Base-by-base conservation (phyloP, 345 rosid genomes). In the Lepidium aucheri region DNA sequence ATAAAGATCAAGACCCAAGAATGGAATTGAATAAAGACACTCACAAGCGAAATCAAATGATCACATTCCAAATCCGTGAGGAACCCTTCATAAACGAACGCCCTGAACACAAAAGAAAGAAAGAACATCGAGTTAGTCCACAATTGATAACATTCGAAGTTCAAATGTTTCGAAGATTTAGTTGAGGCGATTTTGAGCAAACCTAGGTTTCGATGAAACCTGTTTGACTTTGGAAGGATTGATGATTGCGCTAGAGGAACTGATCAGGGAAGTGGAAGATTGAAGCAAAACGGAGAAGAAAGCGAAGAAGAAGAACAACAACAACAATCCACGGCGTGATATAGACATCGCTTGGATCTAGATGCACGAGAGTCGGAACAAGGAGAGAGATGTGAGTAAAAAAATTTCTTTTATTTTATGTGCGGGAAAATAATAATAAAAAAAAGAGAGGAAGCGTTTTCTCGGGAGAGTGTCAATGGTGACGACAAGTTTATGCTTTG, bases 31-130 rank as follows among this genome's bases (percentile, higher is more conserved):
- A 10, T 62, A 50, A 4, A 76, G 54, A 50, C 2, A 81, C 88
- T 79, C 57, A 93, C 97, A 39, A 93, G 84, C 35, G 97, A 85
- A 60, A 93, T 80, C 78, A 93, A 66, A 79, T 93, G 97, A 71
- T 93, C 98, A 81, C 98, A 93, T 68, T 93, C 98, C 67, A 93
- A 76, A 63, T 86, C 97, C 20, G 98, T 85, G 44, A 90, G 93
- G 53, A 93, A 90, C 44, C 98, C 96, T 77, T 90, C 76, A 51
- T 90, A 93, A n/a, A 93, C 96, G 74, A 84, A 93, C 16, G 98
- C 98, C 80, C 98, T 87, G 78, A 67, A 75, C 42, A 35, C 7
- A 28, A 28, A 28, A 28, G 32, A 28, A 28, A 28, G 1, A 28
- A 28, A 28, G 32, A 28, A 22, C 6, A 64, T 38, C 16, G 44